Conservation (phyloP, 305 asterid genomes). For the Rubia peregrina region DNA sequence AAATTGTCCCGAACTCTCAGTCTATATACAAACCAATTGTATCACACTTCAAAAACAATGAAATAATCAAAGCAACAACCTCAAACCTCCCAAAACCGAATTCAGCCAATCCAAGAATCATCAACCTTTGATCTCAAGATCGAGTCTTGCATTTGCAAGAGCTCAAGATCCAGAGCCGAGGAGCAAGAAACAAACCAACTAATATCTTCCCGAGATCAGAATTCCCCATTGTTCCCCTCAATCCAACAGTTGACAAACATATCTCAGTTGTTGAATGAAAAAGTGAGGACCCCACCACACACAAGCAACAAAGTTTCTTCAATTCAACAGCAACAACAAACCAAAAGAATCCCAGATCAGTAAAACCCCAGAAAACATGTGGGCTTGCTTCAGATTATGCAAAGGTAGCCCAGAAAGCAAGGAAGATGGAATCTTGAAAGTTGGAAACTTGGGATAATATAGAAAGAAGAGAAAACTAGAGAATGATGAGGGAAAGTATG, state of each 20-base stretch:
- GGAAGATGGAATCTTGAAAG: conserved; percentile 26
- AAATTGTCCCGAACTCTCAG: conserved; percentile 29
- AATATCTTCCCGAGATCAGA: conserved; percentile 23
- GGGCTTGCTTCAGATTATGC: conserved; percentile 31
- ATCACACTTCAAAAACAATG: conserved; percentile 21
- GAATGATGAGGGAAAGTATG: conserved; percentile 75
- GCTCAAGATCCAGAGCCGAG: conserved; percentile 47
- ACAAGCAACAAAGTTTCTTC: conserved; percentile 18
- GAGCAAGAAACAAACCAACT: conserved; percentile 15
- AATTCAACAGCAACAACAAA: conserved; percentile 11
- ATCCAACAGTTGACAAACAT: conserved; percentile 29
- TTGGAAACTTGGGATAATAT: conserved; percentile 12
- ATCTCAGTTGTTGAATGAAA: background rate
- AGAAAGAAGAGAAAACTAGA: conserved; percentile 26
- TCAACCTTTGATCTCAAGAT: conserved; percentile 44
- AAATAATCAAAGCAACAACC: conserved; percentile 12
- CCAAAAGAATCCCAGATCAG: conserved; percentile 37
- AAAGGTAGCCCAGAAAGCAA: conserved; percentile 15
- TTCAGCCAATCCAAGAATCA: conserved; percentile 74
- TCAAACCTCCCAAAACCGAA: conserved; percentile 25
- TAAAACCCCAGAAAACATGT: conserved; percentile 24
- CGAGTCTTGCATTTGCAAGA: conserved; percentile 36
- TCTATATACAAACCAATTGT: conserved; percentile 30
- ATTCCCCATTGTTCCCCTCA: conserved; percentile 15
- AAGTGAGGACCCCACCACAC: conserved; percentile 6